Conservation (phyloP, 179 eudicot species). For the Heliamphora pulchella region DNA sequence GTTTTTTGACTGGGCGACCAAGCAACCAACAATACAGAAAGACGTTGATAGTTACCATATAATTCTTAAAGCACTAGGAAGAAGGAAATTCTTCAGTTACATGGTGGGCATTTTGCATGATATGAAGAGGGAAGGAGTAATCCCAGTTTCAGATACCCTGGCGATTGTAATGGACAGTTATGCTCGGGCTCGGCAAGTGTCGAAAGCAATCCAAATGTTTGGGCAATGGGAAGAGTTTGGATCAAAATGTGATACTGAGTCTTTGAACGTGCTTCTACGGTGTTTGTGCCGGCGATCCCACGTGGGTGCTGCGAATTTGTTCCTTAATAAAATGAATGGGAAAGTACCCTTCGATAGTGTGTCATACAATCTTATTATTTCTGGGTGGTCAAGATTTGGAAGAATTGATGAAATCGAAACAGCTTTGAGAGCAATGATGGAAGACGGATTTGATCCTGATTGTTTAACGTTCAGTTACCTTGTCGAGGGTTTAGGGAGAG, state of each 20-base stretch:
- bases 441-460: slow-evolving; percentile 58
- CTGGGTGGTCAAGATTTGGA: slow-evolving; percentile 73
- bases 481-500: slow-evolving; percentile 77
- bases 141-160: slow-evolving; percentile 40
- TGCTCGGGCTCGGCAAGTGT: slow-evolving; percentile 42
- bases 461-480: slow-evolving; percentile 57
- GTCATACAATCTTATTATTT: slow-evolving; percentile 54
- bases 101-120: slow-evolving; percentile 49
- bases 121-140: slow-evolving; percentile 41
- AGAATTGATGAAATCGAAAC: slow-evolving; percentile 61
- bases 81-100: slow-evolving; percentile 57
- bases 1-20: slow-evolving; percentile 70
- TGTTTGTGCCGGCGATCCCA: slow-evolving; percentile 56
- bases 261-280: slow-evolving; percentile 52
- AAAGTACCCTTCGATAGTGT: slow-evolving; percentile 36
- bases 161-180: slow-evolving; percentile 65
- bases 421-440: slow-evolving; percentile 58
- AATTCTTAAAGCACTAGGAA: slow-evolving; percentile 67
- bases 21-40: slow-evolving; percentile 27
- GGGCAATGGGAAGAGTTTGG: slow-evolving; percentile 51
- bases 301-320: slow-evolving; percentile 51
- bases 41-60: slow-evolving; percentile 40
- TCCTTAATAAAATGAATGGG: slow-evolving; percentile 56
- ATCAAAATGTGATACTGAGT: slow-evolving; percentile 38
- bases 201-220: slow-evolving; percentile 56